Evolutionary conservation across 345 rosid genomes (phyloP).

Genomic region (Camelina hispida): DNA sequence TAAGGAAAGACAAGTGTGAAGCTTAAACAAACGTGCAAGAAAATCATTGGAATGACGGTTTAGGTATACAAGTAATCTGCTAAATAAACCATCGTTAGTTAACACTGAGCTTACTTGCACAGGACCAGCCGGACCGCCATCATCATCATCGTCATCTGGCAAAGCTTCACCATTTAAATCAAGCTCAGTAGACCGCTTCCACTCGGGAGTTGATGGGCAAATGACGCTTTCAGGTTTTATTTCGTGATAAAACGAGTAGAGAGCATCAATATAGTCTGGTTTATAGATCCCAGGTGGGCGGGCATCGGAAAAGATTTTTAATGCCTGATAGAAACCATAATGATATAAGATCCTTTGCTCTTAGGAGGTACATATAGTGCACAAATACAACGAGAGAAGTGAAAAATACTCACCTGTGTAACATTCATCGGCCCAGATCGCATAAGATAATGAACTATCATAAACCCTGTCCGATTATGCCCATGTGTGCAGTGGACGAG

Average conservation of each 20-base stretch:
- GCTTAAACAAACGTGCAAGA: conserved; percentile 5
- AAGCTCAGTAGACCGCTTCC: conserved; percentile 92
- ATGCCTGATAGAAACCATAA: conserved; percentile 62
- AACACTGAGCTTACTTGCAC: conserved; percentile 35
- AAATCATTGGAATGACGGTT: conserved; percentile 7
- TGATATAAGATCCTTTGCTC: conserved; percentile 13
- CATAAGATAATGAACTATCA: conserved; percentile 95
- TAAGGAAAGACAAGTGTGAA: neutral
- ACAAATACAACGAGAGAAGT: neutral
- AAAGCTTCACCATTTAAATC: conserved; percentile 98
- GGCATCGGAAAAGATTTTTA: conserved; percentile 76
- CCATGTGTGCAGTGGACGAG: conserved; percentile 99
- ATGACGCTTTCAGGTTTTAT: conserved; percentile 68
- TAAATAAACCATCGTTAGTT: conserved; percentile 1
- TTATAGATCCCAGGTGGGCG: conserved; percentile 99
- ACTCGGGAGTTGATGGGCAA: conserved; percentile 93
- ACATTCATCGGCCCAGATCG: conserved; percentile 80
- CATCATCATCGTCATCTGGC: conserved; percentile 50
- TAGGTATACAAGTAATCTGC: conserved; percentile 8
- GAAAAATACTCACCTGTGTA: conserved; percentile 62
- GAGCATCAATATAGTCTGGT: conserved; percentile 82
- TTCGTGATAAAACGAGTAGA: conserved; percentile 91
- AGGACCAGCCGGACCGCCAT: conserved; percentile 43
- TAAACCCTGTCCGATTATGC: conserved; percentile 95
- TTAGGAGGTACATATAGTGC: conserved; percentile 15